phyloP scores from a whole-genome alignment of 2,329 filamentous ascomycete species.

The Pseudopyrenochaeta lycopersici region DNA sequence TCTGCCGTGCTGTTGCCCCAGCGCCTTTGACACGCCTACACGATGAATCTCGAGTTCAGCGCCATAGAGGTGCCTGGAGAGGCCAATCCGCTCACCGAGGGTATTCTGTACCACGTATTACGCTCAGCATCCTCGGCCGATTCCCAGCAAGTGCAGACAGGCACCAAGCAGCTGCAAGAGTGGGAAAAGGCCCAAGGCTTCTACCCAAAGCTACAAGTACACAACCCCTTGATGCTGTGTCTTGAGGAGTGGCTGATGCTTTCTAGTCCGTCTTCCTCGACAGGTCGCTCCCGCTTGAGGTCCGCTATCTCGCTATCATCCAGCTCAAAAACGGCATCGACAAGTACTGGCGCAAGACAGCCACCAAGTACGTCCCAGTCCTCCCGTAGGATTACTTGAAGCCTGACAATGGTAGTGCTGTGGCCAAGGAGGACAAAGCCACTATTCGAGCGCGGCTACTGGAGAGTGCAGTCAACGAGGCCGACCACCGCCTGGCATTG shows the following conservation, averaged over 20 bases:
- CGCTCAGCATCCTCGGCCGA: slow-evolving; percentile 58
- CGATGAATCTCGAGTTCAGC: slow-evolving; percentile 44
- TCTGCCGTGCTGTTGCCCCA: slow-evolving; percentile 4
- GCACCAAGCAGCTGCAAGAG: slow-evolving; percentile 61
- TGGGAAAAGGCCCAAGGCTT: slow-evolving; percentile 60
- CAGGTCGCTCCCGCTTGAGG: slow-evolving; percentile 75
- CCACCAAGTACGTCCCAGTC: slow-evolving; percentile 64
- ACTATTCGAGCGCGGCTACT: slow-evolving; percentile 79
- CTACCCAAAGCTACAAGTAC: slow-evolving; percentile 58
- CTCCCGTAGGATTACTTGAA: not conserved
- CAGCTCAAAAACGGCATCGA: slow-evolving; percentile 97
- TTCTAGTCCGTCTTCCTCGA: slow-evolving; percentile 81
- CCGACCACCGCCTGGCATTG: slow-evolving; percentile 76
- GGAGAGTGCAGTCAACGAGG: slow-evolving; percentile 79
- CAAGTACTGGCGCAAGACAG: slow-evolving; percentile 87
- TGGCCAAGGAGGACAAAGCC: slow-evolving; percentile 75
- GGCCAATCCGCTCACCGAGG: slow-evolving; percentile 67
- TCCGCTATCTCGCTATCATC: slow-evolving; percentile 90
- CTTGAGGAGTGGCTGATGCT: slow-evolving; percentile 13
- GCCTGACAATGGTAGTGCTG: slow-evolving; percentile 57
- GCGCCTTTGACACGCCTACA: not conserved
- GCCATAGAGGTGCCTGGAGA: slow-evolving; percentile 83
- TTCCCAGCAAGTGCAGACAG: slow-evolving; percentile 60
- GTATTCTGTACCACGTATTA: slow-evolving; percentile 58
- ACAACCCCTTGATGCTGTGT: not conserved